phyloP scores from a whole-genome alignment of 495 filamentous ascomycete species.

The Hypoxylon fuscum region DNA sequence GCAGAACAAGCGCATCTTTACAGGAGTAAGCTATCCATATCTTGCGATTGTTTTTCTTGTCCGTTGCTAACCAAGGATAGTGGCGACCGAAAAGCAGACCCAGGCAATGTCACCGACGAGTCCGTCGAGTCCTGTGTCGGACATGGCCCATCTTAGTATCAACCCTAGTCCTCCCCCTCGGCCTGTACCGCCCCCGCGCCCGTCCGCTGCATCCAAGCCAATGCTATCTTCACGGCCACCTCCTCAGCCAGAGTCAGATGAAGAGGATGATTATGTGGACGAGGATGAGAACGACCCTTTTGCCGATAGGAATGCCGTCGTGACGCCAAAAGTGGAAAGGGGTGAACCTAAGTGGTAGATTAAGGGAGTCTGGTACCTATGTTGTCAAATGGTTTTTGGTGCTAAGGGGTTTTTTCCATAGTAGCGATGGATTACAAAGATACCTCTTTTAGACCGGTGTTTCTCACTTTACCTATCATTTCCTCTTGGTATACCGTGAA shows the following conservation, averaged over 20 bases:
- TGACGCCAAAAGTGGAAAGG: constrained; percentile 65
- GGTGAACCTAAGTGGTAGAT: constrained; percentile 63
- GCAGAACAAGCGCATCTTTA: constrained; percentile 65
- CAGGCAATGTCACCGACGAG: constrained; percentile 50
- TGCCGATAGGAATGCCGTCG: constrained; percentile 77
- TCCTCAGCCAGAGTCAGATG: constrained; percentile 46
- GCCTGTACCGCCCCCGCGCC: constrained; percentile 54
- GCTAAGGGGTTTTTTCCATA: background rate
- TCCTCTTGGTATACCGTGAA: background rate
- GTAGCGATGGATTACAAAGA: constrained; percentile 12
- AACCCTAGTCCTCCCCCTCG: constrained; percentile 45
- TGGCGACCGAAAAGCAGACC: constrained; percentile 60
- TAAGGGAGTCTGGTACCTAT: background rate
- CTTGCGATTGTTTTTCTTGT: background rate
- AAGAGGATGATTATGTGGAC: constrained; percentile 60
- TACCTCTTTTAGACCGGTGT: constrained; percentile 22
- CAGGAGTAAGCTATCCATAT: constrained; percentile 50
- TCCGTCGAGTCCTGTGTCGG: constrained; percentile 44
- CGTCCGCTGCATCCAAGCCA: constrained; percentile 52
- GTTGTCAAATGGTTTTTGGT: background rate
- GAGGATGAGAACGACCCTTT: constrained; percentile 82
- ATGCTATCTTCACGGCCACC: constrained; percentile 45
- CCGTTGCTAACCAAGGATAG: constrained; percentile 45
- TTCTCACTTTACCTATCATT: background rate
- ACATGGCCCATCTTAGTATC: constrained; percentile 53